A percentile compares a stretch with the other conserved stretches of the same genome.
Evolutionary conservation across 2,329 filamentous ascomycete genomes (phyloP).

Genomic region (Nemania diffusa): DNA sequence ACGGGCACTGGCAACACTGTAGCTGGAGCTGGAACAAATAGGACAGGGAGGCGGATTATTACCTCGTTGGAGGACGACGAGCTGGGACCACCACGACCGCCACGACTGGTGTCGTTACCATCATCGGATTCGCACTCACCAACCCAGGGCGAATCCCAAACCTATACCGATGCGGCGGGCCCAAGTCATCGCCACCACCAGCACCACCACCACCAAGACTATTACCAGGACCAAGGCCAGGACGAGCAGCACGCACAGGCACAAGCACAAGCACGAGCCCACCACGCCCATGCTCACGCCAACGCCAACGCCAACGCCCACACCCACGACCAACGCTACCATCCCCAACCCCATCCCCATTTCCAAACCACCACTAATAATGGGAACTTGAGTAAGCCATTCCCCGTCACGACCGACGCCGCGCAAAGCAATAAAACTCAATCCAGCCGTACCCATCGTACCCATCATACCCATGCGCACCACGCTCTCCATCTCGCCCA

Average conservation of each 20-base stretch:
- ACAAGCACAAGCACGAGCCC: background rate
- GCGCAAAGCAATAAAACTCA: conserved; percentile 14
- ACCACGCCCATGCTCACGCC: background rate
- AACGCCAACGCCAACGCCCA: background rate
- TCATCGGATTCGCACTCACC: conserved; percentile 23
- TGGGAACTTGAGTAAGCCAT: conserved; percentile 3
- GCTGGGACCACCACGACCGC: conserved; percentile 43
- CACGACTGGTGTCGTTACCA: background rate
- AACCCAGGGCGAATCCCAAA: background rate
- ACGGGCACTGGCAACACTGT: conserved; percentile 1
- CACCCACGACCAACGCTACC: background rate
- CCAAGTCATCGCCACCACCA: conserved; percentile 3
- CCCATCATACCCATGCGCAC: conserved; percentile 9
- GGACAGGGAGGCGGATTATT: conserved; percentile 27
- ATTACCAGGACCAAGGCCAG: background rate
- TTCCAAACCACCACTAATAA: conserved; percentile 14
- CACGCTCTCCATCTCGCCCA: conserved; percentile 4
- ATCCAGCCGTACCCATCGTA: conserved; percentile 17
- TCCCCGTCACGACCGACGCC: conserved; percentile 23
- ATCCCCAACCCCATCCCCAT: conserved; percentile 14
- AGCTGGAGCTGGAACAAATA: conserved; percentile 21
- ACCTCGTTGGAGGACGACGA: conserved; percentile 36
- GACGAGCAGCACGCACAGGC: background rate
- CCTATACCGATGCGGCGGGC: background rate
- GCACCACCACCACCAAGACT: background rate